phyloP scores from a whole-genome alignment of 257 asterid species.

The Anisodus tanguticus region DNA sequence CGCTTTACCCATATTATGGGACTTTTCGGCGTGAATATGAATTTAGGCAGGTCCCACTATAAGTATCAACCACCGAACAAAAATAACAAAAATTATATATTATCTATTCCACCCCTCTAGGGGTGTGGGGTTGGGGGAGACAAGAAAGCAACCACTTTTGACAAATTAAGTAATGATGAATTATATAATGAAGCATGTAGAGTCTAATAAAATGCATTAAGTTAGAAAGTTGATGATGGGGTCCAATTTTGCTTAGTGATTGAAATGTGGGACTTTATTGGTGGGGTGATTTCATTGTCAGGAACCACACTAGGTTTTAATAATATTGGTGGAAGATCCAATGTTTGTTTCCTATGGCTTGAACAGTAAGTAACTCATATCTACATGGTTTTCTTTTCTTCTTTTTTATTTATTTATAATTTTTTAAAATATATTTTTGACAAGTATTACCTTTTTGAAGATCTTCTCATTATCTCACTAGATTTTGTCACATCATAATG shows the following conservation, averaged over 20 bases:
- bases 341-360: background rate
- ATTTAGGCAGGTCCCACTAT: too few relatives aligned
- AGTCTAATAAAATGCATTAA: background rate
- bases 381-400: background rate
- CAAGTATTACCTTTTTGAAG: background rate
- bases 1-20: too few relatives aligned
- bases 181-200: background rate
- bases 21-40: too few relatives aligned
- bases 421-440: background rate
- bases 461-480: background rate
- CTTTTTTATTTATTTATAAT: background rate
- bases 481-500: constrained; percentile 14
- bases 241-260: constrained; percentile 18
- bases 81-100: too few relatives aligned
- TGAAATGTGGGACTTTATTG: constrained; percentile 11
- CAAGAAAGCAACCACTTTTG: constrained; percentile 25
- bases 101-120: background rate
- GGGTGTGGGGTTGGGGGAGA: background rate
- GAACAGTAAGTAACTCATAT: background rate
- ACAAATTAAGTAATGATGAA: constrained; percentile 21
- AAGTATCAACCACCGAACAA: too few relatives aligned
- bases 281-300: constrained; percentile 22
- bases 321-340: constrained; percentile 17
- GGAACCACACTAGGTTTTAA: background rate
- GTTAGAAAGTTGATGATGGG: constrained; percentile 7